phyloP scores from a whole-genome alignment of 1,139 yeast species.

The Blastobotrys apis region DNA sequence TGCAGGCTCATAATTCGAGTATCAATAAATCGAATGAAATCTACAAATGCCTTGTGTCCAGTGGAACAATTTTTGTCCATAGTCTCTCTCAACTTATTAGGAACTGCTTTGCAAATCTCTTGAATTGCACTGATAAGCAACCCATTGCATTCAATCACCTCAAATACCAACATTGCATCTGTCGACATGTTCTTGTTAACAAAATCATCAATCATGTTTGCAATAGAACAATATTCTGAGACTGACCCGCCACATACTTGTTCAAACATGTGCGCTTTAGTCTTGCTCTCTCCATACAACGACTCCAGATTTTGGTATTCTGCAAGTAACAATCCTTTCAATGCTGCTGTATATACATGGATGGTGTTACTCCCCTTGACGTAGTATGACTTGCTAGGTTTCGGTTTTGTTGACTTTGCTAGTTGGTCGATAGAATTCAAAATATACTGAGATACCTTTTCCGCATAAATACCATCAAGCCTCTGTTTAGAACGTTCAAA shows the following conservation, averaged over 20 bases:
- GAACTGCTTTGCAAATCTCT: constrained; percentile 18
- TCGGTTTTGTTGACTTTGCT: constrained; percentile 41
- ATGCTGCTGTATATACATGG: constrained; percentile 49
- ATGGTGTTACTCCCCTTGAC: constrained; percentile 64
- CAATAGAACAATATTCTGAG: constrained; percentile 36
- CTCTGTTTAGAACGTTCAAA: constrained; percentile 37
- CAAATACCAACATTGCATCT: constrained; percentile 28
- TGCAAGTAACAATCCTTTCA: constrained; percentile 42
- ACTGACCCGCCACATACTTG: constrained; percentile 37
- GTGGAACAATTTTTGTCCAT: constrained; percentile 24
- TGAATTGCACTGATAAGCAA: constrained; percentile 20
- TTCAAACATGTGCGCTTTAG: constrained; percentile 35
- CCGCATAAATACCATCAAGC: constrained; percentile 44
- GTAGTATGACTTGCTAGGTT: constrained; percentile 42
- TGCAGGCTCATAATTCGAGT: constrained; percentile 43
- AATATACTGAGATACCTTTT: constrained; percentile 46
- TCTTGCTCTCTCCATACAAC: constrained; percentile 21
- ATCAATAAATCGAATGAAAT: constrained; percentile 55
- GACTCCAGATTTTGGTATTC: constrained; percentile 23
- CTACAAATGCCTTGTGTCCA: constrained; percentile 48
- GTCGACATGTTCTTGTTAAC: constrained; percentile 23
- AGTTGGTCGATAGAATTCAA: constrained; percentile 41
- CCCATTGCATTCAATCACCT: constrained; percentile 27
- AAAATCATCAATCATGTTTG: constrained; percentile 34
- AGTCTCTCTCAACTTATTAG: constrained; percentile 23